Evolutionary conservation across 768 basidiomycete genomes (phyloP), one percentile per base, ranked within the genome.

Genomic region (Tylopilus rubrobrunneus): DNA sequence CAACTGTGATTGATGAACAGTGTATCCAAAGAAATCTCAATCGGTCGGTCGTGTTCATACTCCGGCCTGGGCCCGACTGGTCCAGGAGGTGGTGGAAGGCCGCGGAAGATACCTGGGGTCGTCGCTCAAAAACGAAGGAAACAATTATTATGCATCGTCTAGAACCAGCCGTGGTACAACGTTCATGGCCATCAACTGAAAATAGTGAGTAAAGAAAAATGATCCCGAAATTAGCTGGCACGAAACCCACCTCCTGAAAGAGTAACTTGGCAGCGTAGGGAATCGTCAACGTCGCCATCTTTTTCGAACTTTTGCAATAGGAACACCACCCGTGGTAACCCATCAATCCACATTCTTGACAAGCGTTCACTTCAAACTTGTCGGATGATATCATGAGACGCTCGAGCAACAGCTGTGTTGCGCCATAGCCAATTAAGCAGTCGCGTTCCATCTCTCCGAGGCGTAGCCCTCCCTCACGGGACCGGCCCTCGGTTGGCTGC

Each of bases 401-500:
- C 72, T 99, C 97, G 3, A 99, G 83, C 33, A 99, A 76, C 43
- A 99, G 79, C 64, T 98, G 96, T 0, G 95, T 96, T 10, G 97
- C 97, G n/a, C 97, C 97, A 63, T 99, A 92, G 39, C 96, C 97
- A 64, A 98, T 96, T 40, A 98, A 77, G 70, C 97, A 99, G 73
- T 99, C 97, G 44, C 97, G 87, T 67, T 99, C 97, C 97, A 99
- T 99, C 74, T 99, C 97, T 47, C 97, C 97, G 15, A 99, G 77
- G 44, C 97, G 91, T 58, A 99, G 74, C 56, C 97, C 97, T 67
- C 97, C 97, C 72, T 98, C 97, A 49, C 97, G 86, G 51, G 94
- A 97, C 51, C 97, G 86, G 73, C 97, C 97, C 73, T 99, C 97
- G 2, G 97, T 99, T 5, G 97, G 97, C 71, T 99, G 97, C 42